Conservation (phyloP, 2,329 filamentous ascomycete species). For the Fragosphaeria purpurea region DNA sequence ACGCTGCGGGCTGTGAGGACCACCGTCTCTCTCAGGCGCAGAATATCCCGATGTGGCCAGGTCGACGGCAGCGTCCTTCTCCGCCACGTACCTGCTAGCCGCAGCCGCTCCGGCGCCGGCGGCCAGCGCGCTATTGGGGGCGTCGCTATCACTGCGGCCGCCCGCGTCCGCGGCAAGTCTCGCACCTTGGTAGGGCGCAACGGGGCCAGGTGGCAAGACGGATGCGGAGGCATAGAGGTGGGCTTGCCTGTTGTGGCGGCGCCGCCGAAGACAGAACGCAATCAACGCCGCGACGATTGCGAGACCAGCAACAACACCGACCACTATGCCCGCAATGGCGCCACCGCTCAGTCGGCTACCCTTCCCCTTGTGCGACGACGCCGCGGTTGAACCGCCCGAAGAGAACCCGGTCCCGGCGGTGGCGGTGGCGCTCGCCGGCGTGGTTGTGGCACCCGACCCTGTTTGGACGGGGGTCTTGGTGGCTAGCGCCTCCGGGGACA, state of each 20-base stretch:
- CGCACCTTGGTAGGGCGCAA: slow-evolving; percentile 19
- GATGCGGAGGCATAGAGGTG: not conserved
- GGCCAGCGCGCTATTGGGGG: not conserved
- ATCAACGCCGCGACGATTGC: slow-evolving; percentile 27
- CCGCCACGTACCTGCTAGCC: slow-evolving; percentile 33
- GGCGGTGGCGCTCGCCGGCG: too few relatives aligned
- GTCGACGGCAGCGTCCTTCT: slow-evolving; percentile 28
- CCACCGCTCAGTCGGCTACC: slow-evolving; percentile 26
- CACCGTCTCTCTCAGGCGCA: slow-evolving; percentile 23
- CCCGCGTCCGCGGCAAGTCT: not conserved
- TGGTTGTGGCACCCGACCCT: too few relatives aligned
- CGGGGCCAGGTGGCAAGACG: slow-evolving; percentile 10
- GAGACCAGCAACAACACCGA: slow-evolving; percentile 29
- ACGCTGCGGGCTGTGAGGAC: slow-evolving; percentile 33
- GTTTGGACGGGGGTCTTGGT: too few relatives aligned
- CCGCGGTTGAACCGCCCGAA: not conserved
- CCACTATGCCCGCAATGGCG: slow-evolving; percentile 37
- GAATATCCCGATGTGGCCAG: too few relatives aligned
- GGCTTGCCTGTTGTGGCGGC: slow-evolving; percentile 14
- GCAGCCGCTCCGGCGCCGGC: slow-evolving; percentile 7
- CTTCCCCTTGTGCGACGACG: not conserved
- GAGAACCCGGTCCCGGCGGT: too few relatives aligned
- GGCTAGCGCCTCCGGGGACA: not conserved
- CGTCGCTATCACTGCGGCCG: slow-evolving; percentile 12
- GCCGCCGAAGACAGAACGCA: slow-evolving; percentile 35